Conservation (phyloP, 208 protist species). For the Trypanosoma scelopori region DNA sequence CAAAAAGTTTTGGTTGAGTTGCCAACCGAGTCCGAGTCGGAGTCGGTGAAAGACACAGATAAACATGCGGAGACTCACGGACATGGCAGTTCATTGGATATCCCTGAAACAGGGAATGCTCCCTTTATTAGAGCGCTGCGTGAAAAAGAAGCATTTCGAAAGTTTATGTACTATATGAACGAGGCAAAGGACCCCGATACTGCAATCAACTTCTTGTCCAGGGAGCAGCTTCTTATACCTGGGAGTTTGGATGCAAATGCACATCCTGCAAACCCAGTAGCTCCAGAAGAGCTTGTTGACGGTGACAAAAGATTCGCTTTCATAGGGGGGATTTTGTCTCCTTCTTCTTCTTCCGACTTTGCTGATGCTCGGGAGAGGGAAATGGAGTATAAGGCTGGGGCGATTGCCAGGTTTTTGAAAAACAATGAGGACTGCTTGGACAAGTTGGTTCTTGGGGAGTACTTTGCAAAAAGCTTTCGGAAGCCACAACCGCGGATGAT, state of each 20-base stretch:
- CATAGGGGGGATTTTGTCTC: conserved; percentile 17
- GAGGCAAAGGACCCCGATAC: conserved; percentile 38
- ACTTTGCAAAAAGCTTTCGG: conserved; percentile 83
- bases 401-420: conserved; percentile 59
- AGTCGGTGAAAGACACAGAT: conserved; percentile 2
- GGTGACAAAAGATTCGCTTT: neutral
- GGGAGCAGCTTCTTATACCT: conserved; percentile 19
- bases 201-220: conserved; percentile 57
- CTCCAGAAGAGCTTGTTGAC: neutral
- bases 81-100: neutral
- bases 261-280: neutral
- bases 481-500: conserved; percentile 40
- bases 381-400: conserved; percentile 13
- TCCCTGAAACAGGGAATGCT: conserved; percentile 23
- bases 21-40: neutral
- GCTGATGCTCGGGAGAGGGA: neutral
- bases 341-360: neutral
- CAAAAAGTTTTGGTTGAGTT: neutral
- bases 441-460: conserved; percentile 77
- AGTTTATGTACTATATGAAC: conserved; percentile 77
- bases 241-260: neutral
- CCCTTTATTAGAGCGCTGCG: conserved; percentile 49
- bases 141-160: conserved; percentile 70
- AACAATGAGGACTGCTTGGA: conserved; percentile 75
- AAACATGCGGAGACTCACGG: conserved; percentile 13